A percentile compares a stretch with the other conserved stretches of the same genome.
Evolutionary conservation across 2,329 filamentous ascomycete genomes (phyloP).

Genomic region (Ophiocordyceps camponoti-saundersi): DNA sequence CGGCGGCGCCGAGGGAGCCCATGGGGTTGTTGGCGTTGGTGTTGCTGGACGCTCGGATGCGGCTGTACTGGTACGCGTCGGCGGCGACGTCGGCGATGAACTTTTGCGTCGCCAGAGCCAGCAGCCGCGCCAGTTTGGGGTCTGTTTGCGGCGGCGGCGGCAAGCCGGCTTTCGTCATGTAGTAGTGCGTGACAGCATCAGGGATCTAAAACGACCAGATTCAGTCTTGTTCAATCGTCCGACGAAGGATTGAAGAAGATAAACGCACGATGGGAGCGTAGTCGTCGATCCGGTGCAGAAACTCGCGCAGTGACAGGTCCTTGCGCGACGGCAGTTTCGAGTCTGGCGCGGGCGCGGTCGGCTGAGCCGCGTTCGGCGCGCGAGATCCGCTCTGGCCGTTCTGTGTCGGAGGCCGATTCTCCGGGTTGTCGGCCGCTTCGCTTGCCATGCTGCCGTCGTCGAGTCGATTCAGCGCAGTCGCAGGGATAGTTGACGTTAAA

Average conservation of each 20-base stretch:
- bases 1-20: constrained; percentile 64
- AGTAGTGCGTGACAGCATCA: constrained; percentile 94
- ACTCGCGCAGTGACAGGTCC: constrained; percentile 82
- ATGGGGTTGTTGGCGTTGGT: constrained; percentile 79
- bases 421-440: constrained; percentile 16
- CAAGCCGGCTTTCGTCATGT: constrained; percentile 88
- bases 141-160: constrained; percentile 85
- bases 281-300: constrained; percentile 92
- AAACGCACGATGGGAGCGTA: constrained; percentile 83
- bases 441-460: constrained; percentile 14
- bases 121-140: constrained; percentile 74
- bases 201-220: constrained; percentile 50
- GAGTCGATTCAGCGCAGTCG: neutral
- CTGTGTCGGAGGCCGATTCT: constrained; percentile 11
- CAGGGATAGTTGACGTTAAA: neutral
- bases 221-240: neutral
- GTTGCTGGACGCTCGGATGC: constrained; percentile 78
- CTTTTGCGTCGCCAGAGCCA: constrained; percentile 95
- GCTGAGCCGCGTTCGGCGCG: constrained; percentile 13
- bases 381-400: constrained; percentile 10
- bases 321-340: constrained; percentile 63
- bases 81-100: constrained; percentile 96
- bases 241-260: too few species aligned
- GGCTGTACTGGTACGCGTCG: constrained; percentile 93
- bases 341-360: constrained; percentile 34